Conservation (phyloP, 352 stramenopile species). For the Poterioochromonas sp. region DNA sequence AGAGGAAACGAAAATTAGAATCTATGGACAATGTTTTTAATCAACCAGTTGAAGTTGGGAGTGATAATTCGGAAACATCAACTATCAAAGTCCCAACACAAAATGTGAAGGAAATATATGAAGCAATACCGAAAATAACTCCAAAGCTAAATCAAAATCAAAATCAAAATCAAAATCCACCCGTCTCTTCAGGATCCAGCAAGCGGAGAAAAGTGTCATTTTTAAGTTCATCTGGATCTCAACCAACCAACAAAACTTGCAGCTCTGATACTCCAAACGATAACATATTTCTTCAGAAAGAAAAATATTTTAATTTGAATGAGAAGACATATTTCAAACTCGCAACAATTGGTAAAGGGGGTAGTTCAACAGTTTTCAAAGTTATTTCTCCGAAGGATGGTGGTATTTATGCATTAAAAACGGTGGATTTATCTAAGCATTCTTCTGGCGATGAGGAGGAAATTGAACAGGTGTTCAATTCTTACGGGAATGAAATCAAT, state of each 20-base stretch:
- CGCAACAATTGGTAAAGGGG: constrained; percentile 12
- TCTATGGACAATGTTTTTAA: too few relatives aligned
- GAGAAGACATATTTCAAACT: neutral
- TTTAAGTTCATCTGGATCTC: neutral
- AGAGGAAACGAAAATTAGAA: too few relatives aligned
- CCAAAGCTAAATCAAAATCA: neutral
- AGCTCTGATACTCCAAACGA: neutral
- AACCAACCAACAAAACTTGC: neutral
- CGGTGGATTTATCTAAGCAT: neutral
- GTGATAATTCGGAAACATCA: too few relatives aligned
- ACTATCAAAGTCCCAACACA: too few relatives aligned
- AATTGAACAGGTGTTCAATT: neutral
- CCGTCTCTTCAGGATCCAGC: neutral
- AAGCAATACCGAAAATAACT: too few relatives aligned
- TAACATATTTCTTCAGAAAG: neutral
- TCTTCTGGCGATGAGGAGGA: neutral
- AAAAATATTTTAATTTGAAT: neutral
- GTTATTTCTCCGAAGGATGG: neutral
- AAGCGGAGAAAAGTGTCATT: neutral
- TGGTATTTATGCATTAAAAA: constrained; percentile 26
- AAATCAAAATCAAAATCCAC: neutral
- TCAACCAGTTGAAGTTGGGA: too few relatives aligned
- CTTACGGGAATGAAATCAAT: constrained; percentile 30
- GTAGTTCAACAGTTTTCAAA: neutral
- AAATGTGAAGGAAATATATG: too few relatives aligned